Base-by-base conservation (phyloP, 305 asterid genomes). In the Withania somnifera region DNA sequence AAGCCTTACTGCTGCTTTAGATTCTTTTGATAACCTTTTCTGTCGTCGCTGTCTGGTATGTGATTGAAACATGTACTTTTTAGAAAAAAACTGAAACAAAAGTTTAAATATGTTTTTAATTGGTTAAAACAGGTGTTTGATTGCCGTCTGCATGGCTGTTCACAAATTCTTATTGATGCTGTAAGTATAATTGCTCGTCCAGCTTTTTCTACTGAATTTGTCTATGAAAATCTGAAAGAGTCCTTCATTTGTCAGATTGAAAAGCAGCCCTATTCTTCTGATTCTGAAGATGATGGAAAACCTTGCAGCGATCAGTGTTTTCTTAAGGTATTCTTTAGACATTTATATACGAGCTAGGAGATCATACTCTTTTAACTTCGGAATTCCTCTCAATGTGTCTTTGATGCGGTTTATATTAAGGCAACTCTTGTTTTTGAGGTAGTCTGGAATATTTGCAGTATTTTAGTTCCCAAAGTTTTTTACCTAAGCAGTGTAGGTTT, bases 11-110 rank as follows among this genome's bases (percentile, higher is more conserved):
- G 90, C 92, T 85, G 95, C 99, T 83, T 89, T 92, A 85, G 97
- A 91, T 91, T 92, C 98, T 76, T 92, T 93, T 78, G 98, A 97
- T 91, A 92, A 89, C 86, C 93, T 94, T 82, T 97, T 97, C 86
- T 97, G 99, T 84, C 98, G 98, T 47, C 98, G 98, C 78, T 97
- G 99, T 90, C 89, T 97, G 98, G 99, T 97, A 91, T 66, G 94
- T 80, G 83, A 34, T 64, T 81, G 78, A 66, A 14, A 50, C 20
- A 14, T 66, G 56, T 66, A 34, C 40, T 34, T 34, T 34, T 6
- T 34, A 7, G 40, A 7, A 34, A 34, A 4, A 34, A 38, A 28
- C 34, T 52, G 69, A 51, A 22, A 36, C 52, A 80, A 40, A 63
- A 75, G 69, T 7, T 26, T 42, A 54, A n/a, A 60, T 51, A 68